Evolutionary conservation across 148 eudicot species (phyloP).

Genomic region (Silene conica): DNA sequence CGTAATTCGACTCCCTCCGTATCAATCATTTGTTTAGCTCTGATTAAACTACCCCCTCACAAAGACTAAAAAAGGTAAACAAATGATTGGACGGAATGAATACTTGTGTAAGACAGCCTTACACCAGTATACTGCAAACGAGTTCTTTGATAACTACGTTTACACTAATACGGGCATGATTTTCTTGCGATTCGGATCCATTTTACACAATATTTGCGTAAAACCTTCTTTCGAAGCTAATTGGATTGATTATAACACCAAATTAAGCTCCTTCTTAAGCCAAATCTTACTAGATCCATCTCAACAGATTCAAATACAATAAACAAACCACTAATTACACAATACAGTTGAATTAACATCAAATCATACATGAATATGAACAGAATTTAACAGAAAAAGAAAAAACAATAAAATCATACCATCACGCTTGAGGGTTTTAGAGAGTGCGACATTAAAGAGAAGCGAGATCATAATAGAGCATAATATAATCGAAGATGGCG

Average conservation of each 20-base stretch:
- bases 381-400: background rate
- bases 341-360: background rate
- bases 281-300: background rate
- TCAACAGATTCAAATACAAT: background rate
- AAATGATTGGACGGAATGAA: too few relatives aligned
- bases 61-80: too few relatives aligned
- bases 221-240: too few relatives aligned
- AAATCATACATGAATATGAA: constrained; percentile 5
- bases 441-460: constrained; percentile 33
- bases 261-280: background rate
- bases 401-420: constrained; percentile 28
- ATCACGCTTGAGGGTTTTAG: constrained; percentile 61
- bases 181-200: too few relatives aligned
- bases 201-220: too few relatives aligned
- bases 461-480: constrained; percentile 31
- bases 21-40: too few relatives aligned
- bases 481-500: constrained; percentile 19
- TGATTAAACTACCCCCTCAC: too few relatives aligned
- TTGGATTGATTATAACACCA: background rate
- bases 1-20: too few relatives aligned
- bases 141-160: too few relatives aligned
- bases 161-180: too few relatives aligned
- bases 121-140: too few relatives aligned
- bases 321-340: background rate
- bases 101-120: too few relatives aligned